Evolutionary conservation across 2,329 filamentous ascomycete genomes (phyloP).

Genomic region (Fusarium xylarioides): DNA sequence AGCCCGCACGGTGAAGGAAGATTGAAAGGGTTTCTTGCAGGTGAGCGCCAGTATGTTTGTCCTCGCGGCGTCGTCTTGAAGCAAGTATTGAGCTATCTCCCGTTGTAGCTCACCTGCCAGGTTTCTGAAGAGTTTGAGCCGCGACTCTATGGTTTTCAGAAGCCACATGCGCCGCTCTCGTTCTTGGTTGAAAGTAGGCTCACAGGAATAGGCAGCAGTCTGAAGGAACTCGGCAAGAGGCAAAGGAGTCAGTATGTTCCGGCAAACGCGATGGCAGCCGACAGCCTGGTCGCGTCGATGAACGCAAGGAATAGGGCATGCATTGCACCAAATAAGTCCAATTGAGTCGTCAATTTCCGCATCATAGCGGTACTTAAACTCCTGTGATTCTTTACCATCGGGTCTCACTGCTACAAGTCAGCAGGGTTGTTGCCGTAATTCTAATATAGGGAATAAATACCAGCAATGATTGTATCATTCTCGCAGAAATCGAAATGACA

Average conservation of each 20-base stretch:
- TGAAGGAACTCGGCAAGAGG: neutral
- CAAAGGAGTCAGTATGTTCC: neutral
- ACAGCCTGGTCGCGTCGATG: neutral
- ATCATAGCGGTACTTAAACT: neutral
- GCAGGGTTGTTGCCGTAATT: neutral
- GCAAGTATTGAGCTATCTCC: neutral
- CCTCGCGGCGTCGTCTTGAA: neutral
- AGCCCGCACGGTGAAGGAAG: neutral
- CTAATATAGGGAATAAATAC: neutral
- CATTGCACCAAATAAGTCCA: neutral
- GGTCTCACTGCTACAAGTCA: neutral
- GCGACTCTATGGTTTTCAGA: neutral
- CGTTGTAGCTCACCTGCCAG: neutral
- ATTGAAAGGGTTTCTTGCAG: neutral
- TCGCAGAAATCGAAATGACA: neutral
- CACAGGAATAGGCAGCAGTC: neutral
- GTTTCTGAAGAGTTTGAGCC: neutral
- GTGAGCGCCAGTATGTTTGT: neutral
- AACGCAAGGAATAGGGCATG: neutral
- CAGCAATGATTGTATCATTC: neutral
- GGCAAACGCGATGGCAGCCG: neutral
- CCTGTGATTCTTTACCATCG: neutral
- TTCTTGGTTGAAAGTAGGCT: neutral
- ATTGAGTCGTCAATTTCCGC: neutral
- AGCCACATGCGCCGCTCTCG: neutral